These are phyloP conservation scores for Dysphania ambrosioides DNA, from an alignment of 148 eudicot genomes.

Conservation along the genomic window DNA sequence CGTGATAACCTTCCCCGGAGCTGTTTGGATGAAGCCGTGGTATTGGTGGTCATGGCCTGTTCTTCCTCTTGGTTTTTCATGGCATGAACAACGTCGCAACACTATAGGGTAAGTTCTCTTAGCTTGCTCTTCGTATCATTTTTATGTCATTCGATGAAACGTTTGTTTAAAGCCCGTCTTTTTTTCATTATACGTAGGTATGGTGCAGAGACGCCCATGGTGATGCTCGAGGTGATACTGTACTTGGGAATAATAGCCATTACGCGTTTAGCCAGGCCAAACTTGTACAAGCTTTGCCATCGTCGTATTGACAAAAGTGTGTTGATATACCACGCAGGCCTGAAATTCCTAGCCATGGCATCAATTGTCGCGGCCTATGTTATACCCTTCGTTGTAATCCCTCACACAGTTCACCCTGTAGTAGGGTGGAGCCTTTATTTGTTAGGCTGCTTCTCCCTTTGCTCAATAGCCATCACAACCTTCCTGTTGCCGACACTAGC, in stretches of 20 bases:
- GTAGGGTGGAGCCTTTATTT: slow-evolving; percentile 88
- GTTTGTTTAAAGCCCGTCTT: neutral
- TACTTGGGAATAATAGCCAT: slow-evolving; percentile 66
- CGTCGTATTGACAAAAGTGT: slow-evolving; percentile 59
- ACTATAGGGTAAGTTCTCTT: slow-evolving; percentile 62
- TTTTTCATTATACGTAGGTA: slow-evolving; percentile 69
- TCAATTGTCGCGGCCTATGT: slow-evolving; percentile 63
- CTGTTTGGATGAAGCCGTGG: slow-evolving; percentile 93
- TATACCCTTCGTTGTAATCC: slow-evolving; percentile 66
- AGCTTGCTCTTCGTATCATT: neutral
- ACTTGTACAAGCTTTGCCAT: slow-evolving; percentile 68
- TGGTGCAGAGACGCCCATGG: slow-evolving; percentile 62
- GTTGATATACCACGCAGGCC: slow-evolving; percentile 43
- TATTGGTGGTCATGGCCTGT: slow-evolving; percentile 99
- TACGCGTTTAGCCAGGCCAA: slow-evolving; percentile 76
- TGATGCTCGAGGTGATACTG: slow-evolving; percentile 48
- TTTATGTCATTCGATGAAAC: neutral
- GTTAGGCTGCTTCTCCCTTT: slow-evolving; percentile 59
- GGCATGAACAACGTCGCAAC: slow-evolving; percentile 86
- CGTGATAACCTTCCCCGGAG: slow-evolving; percentile 91
- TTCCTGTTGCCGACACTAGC: slow-evolving; percentile 67
- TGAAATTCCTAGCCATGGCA: slow-evolving; percentile 51
- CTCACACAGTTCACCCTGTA: slow-evolving; percentile 74
- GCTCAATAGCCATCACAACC: slow-evolving; percentile 49
- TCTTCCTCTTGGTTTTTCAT: slow-evolving; percentile 80